Percentiles rank a stretch among this genome's conserved stretches.
Conservation (phyloP, 1,284 basidiomycete genomes). For the Cutaneotrichosporon cavernicola region DNA sequence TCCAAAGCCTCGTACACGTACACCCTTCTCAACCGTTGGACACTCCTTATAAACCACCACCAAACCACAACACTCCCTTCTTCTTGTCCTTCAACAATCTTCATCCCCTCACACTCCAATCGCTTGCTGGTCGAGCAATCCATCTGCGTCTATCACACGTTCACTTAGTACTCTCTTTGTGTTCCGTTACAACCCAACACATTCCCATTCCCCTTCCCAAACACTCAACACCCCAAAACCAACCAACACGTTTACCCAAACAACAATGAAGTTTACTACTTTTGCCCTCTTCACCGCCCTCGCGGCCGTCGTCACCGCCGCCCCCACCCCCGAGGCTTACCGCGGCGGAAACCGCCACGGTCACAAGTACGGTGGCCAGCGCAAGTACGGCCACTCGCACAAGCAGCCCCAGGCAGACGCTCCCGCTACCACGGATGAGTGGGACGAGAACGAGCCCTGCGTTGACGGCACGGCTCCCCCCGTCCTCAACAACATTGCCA, state of each 20-base stretch:
- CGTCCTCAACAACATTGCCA: background rate
- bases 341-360: conserved; percentile 4
- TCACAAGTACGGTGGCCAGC: conserved; percentile 7
- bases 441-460: conserved; percentile 9
- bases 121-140: conserved; percentile 2
- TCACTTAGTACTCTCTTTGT: background rate
- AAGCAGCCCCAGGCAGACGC: conserved; percentile 2
- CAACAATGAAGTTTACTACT: conserved; percentile 1
- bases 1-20: too few species aligned
- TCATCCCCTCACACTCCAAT: background rate
- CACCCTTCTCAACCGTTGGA: too few species aligned
- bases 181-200: background rate
- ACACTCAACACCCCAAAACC: background rate
- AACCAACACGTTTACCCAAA: background rate
- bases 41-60: background rate
- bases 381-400: conserved; percentile 5
- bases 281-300: conserved; percentile 4
- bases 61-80: background rate
- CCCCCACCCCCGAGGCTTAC: conserved; percentile 8
- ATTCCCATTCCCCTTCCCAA: background rate
- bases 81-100: background rate
- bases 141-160: background rate
- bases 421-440: conserved; percentile 1
- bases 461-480: background rate
- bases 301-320: background rate